Percentiles rank a stretch among this genome's conserved stretches.
Evolutionary conservation across 2,329 filamentous ascomycete genomes (phyloP).

Genomic region (Kalmusia sp.): DNA sequence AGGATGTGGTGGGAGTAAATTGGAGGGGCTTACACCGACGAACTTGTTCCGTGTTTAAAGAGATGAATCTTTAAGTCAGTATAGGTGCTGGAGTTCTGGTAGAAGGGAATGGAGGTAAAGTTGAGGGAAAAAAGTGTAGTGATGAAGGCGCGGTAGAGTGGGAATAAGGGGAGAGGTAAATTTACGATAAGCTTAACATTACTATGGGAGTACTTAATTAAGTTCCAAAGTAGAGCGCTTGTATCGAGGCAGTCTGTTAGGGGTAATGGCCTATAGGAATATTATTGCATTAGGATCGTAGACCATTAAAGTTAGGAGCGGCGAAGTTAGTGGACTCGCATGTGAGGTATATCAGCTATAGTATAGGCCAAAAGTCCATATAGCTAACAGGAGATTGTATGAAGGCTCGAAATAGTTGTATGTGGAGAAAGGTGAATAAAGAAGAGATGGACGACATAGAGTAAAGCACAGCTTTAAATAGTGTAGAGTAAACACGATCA

Average conservation of each 20-base stretch:
- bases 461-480: not conserved
- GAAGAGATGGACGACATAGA: not conserved
- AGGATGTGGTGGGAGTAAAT: not conserved
- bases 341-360: not conserved
- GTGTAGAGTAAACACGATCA: not conserved
- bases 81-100: not conserved
- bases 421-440: not conserved
- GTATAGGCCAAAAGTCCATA: not conserved
- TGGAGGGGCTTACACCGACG: not conserved
- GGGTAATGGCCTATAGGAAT: not conserved
- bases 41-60: not conserved
- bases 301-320: not conserved
- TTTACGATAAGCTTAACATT: not conserved
- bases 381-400: not conserved
- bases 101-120: not conserved
- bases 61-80: not conserved
- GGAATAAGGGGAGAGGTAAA: not conserved
- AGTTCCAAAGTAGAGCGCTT: no score
- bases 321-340: conserved; percentile 20
- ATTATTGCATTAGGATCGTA: not conserved
- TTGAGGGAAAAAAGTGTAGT: not conserved
- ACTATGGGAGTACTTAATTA: not conserved
- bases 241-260: not conserved
- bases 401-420: conserved; percentile 1
- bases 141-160: no score